Evolutionary conservation across 352 stramenopile genomes (phyloP), one percentile per base, ranked within the genome.

Genomic region (Pythium phragmiticola): DNA sequence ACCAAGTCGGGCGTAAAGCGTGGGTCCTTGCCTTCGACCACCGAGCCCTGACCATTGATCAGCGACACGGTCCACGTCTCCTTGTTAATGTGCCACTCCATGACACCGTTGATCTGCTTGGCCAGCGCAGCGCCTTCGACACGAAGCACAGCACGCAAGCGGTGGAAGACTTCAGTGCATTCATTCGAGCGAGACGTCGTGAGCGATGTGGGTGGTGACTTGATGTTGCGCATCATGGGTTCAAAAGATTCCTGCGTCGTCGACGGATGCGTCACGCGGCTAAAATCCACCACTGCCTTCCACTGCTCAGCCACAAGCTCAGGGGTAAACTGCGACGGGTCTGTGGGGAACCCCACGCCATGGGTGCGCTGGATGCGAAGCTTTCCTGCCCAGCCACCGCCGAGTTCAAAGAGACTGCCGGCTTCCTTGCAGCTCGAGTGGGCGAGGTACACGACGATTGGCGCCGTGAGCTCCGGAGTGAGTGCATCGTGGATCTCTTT

Each of bases 221-320:
- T 74, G 43, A 80, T 76, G 60, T 90, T 90, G 55, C 78, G 77
- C 73, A 90, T 87, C 76, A 90, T 90, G 16, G 82, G 79, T 57
- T 86, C 80, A 39, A 90, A 90, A 48, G 78, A 84, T 56, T 90
- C 78, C 51, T 90, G 82, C 13, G 82, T 90, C n/a, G 77, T 78
- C 47, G 67, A 73, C 41, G 82, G 82, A 48, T 90, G 78, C 14
- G 82, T 89, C 58, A 88, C 79, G 43, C 79, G 77, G 39, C 74
- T 80, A 57, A 90, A 90, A 48, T 87, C 77, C 23, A 75, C 63
- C 9, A 90, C 77, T 17, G 82, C 74, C 45, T 75, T 73, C 82
- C 82, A 90, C 26, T 90, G 79, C 47, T 90, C 78, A 9, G 81
- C 81, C 36, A 90, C 81, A 16, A 88, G 71, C 57, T 87, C 79